A percentile compares a stretch with the other conserved stretches of the same genome.
Evolutionary conservation across 768 basidiomycete species (phyloP).

Genomic region (Boletus edulis): DNA sequence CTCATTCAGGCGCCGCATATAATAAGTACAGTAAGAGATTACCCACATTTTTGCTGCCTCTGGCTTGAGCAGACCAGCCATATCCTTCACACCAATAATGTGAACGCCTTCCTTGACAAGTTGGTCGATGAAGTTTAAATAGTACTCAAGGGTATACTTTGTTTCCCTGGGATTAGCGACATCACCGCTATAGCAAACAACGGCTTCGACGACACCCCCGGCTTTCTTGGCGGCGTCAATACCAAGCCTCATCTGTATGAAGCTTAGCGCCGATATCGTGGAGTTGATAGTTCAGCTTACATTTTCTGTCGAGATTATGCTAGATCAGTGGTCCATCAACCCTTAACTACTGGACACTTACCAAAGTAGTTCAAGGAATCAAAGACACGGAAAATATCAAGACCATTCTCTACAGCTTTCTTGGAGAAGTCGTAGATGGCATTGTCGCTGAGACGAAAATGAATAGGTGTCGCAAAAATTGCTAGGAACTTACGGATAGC

Average conservation of each 20-base stretch:
- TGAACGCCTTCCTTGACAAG: constrained; percentile 95
- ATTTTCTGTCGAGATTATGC: constrained; percentile 51
- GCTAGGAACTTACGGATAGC: constrained; percentile 74
- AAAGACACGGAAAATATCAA: constrained; percentile 99
- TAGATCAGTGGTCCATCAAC: constrained; percentile 1
- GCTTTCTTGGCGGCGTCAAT: constrained; percentile 99
- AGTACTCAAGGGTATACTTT: constrained; percentile 97
- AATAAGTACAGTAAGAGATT: not conserved
- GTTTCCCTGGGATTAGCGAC: constrained; percentile 91
- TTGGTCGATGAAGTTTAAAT: constrained; percentile 92
- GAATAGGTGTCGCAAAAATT: not conserved
- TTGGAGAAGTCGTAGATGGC: constrained; percentile 99
- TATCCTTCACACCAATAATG: constrained; percentile 96
- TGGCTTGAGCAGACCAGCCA: constrained; percentile 97
- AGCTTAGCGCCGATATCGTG: constrained; percentile 11
- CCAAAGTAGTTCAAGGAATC: constrained; percentile 99
- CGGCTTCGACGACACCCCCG: constrained; percentile 96
- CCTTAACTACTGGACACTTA: constrained; percentile 33
- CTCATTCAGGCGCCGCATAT: constrained; percentile 1
- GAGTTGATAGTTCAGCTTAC: constrained; percentile 36
- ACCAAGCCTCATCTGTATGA: constrained; percentile 84
- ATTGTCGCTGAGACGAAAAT: constrained; percentile 65
- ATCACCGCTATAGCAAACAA: constrained; percentile 98
- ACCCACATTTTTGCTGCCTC: constrained; percentile 86
- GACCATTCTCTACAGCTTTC: constrained; percentile 98